phyloP scores from a whole-genome alignment of 2,329 filamentous ascomycete species.

The Sordariomycetes sp. region DNA sequence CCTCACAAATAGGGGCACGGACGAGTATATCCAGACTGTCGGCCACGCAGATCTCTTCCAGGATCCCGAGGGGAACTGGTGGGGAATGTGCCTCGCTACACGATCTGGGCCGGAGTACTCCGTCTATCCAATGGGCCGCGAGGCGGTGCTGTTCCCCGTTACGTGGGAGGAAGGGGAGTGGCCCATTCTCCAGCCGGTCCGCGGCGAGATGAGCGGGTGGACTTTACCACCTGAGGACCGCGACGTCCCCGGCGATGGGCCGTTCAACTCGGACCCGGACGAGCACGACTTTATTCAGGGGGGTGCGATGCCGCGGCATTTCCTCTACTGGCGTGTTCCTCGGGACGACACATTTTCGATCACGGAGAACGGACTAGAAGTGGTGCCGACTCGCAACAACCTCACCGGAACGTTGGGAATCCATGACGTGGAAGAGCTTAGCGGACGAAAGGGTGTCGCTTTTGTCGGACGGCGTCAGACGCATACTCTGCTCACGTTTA shows the following conservation, averaged over 20 bases:
- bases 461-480: slow-evolving; percentile 41
- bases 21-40: slow-evolving; percentile 25
- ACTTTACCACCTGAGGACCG: slow-evolving; percentile 19
- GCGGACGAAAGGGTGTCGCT: slow-evolving; percentile 28
- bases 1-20: slow-evolving; percentile 23
- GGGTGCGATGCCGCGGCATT: slow-evolving; percentile 24
- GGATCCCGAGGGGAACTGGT: slow-evolving; percentile 30
- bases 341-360: slow-evolving; percentile 20
- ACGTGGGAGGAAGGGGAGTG: slow-evolving; percentile 35
- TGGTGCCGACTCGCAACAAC: slow-evolving; percentile 9
- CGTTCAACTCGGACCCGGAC: slow-evolving; percentile 22
- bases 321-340: slow-evolving; percentile 32
- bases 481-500: slow-evolving; percentile 38
- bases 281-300: slow-evolving; percentile 21
- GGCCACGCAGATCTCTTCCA: slow-evolving; percentile 31
- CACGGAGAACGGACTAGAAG: slow-evolving; percentile 16
- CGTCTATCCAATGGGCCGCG: slow-evolving; percentile 38
- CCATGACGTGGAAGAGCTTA: slow-evolving; percentile 1
- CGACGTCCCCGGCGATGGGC: slow-evolving; percentile 15
- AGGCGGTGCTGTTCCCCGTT: slow-evolving; percentile 34
- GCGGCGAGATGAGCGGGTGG: slow-evolving; percentile 19
- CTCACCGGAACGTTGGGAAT: slow-evolving; percentile 7
- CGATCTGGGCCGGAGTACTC: slow-evolving; percentile 25
- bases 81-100: slow-evolving; percentile 24
- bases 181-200: slow-evolving; percentile 22